Conservation (phyloP, 108 stramenopile genomes). For the Aurantiochytrium sp. region DNA sequence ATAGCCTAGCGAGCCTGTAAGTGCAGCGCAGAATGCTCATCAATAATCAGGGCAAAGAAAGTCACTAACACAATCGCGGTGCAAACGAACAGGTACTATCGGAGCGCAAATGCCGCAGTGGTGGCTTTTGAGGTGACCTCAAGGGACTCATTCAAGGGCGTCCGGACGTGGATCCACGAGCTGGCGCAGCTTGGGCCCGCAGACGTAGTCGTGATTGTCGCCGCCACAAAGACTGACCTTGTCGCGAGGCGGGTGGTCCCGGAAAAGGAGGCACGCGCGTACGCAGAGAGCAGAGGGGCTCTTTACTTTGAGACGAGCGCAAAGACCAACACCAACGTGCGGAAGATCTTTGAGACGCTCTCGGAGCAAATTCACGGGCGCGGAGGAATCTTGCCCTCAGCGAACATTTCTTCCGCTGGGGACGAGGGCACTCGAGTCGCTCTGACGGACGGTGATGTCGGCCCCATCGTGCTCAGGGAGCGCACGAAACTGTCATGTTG, state of each 20-base stretch:
- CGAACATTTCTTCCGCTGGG: no score
- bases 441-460: no score
- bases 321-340: slow-evolving; percentile 36
- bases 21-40: neutral
- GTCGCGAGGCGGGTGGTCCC: neutral
- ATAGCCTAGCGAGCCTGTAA: slow-evolving; percentile 36
- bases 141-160: slow-evolving; percentile 22
- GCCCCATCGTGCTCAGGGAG: no score
- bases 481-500: no score
- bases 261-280: neutral
- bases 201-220: slow-evolving; percentile 35
- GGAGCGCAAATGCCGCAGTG: slow-evolving; percentile 43
- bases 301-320: slow-evolving; percentile 41
- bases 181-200: slow-evolving; percentile 25
- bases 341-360: slow-evolving; percentile 27
- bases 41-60: no score
- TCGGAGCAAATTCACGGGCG: neutral
- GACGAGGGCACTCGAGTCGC: no score
- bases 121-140: slow-evolving; percentile 43
- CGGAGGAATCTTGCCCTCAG: neutral
- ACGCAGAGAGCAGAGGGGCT: slow-evolving; percentile 4
- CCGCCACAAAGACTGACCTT: slow-evolving; percentile 38
- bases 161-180: slow-evolving; percentile 47
- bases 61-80: no score
- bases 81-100: slow-evolving; percentile 41